phyloP scores from a whole-genome alignment of 164 flowering plant species.

The grape (Vitis vinifera) region ASM3070453v1 NC_081807.1:1801501-1802000 shows the following conservation, averaged over 20 bases:
- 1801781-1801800: conserved; percentile 52
- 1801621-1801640: too few species aligned
- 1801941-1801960: too few species aligned
- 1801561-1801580: neutral
- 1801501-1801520: too few species aligned
- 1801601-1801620: too few species aligned
- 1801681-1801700: conserved; percentile 63
- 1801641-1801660: too few species aligned
- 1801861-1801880: conserved; percentile 4
- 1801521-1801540: too few species aligned
- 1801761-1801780: conserved; percentile 72
- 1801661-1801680: conserved; percentile 40
- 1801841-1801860: conserved; percentile 16
- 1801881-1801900: too few species aligned
- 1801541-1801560: neutral
- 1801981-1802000: too few species aligned
- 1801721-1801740: conserved; percentile 48
- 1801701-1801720: conserved; percentile 62
- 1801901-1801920: too few species aligned
- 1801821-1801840: conserved; percentile 49
- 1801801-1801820: conserved; percentile 48
- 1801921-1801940: too few species aligned
- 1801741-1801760: conserved; percentile 69
- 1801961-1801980: too few species aligned
- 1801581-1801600: too few species aligned